These are phyloP conservation scores for Scutellaria minor DNA, from an alignment of 257 asterid genomes.

Conservation along the genomic window DNA sequence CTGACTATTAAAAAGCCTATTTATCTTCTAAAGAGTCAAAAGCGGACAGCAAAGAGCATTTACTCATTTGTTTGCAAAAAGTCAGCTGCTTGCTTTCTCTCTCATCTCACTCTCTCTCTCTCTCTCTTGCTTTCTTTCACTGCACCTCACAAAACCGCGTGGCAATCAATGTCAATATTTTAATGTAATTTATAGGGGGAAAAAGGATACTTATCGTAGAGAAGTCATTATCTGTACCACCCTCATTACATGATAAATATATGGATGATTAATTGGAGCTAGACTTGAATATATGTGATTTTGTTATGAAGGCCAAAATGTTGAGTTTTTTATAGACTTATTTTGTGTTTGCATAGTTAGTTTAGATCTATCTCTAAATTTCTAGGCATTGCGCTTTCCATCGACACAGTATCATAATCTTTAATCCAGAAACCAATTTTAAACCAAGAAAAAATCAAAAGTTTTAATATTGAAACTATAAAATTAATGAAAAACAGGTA, in stretches of 20 bases:
- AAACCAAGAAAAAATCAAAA: neutral
- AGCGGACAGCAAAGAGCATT: conserved; percentile 65
- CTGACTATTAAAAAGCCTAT: conserved; percentile 44
- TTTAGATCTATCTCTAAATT: neutral
- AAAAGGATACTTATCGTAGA: conserved; percentile 28
- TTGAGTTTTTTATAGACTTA: too few relatives aligned
- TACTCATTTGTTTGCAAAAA: conserved; percentile 62
- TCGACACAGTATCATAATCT: neutral
- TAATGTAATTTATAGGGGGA: conserved; percentile 30
- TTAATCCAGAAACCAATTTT: too few relatives aligned
- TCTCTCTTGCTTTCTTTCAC: neutral
- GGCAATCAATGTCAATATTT: conserved; percentile 53
- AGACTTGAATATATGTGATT: neutral
- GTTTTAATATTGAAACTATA: too few relatives aligned
- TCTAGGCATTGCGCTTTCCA: neutral
- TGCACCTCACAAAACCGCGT: conserved; percentile 55
- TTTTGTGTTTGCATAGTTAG: too few relatives aligned
- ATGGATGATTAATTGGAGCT: neutral
- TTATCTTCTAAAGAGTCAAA: conserved; percentile 60
- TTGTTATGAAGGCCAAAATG: too few relatives aligned
- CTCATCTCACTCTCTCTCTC: neutral
- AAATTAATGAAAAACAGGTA: too few relatives aligned
- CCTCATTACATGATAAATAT: neutral
- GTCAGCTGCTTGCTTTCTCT: conserved; percentile 42
- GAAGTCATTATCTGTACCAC: conserved; percentile 30